Evolutionary conservation across 1,139 yeast genomes (phyloP), one percentile per base, ranked within the genome.

Genomic region (Sugiyamaella xylanicola): DNA sequence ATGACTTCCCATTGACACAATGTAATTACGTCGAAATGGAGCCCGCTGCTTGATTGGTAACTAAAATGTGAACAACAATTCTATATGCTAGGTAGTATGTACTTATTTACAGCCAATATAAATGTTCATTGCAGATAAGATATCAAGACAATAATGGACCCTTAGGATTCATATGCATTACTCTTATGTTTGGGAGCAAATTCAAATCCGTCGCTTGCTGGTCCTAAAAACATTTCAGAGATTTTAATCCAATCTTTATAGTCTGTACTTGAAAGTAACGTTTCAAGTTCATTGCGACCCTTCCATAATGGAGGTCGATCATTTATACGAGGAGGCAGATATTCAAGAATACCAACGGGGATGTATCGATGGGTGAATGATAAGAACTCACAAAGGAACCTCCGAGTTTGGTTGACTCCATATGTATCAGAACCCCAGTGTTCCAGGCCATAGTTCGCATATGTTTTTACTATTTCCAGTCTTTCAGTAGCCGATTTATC

Each of bases 341-440:
- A 80, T 69, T 91, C 99, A 65, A 93, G 79, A 52, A 93, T 85
- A 1, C 98, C 99, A 61, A 90, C 85, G 7, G 99, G 99, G 54
- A 93, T 84, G 71, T 93, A 93, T 65, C 99, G 79, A 69, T 93
- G 96, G 62, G 96, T 89, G 72, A 93, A 93, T 55, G 97, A 87
- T 69, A 95, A 77, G 72, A 91, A 93, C 72, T 93, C 99, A 74
- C 98, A 92, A 80, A 93, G 77, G 72, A 84, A 95, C 65, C 99
- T 79, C 72, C 99, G 84, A 7, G 96, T 86, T 63, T 83, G 83
- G 56, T 89, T 87, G 57, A 93, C 82, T 42, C 99, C 99, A 70
- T 86, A 92, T 65, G 90, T 97, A 68, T 93, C 99, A 0, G 96
- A 81, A 1, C 99, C 99, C 98, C 99, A 95, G 73, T 95, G 99